Evolutionary conservation across 805 yeast species (phyloP).

Genomic region (Metschnikowia baotianmanensis): DNA sequence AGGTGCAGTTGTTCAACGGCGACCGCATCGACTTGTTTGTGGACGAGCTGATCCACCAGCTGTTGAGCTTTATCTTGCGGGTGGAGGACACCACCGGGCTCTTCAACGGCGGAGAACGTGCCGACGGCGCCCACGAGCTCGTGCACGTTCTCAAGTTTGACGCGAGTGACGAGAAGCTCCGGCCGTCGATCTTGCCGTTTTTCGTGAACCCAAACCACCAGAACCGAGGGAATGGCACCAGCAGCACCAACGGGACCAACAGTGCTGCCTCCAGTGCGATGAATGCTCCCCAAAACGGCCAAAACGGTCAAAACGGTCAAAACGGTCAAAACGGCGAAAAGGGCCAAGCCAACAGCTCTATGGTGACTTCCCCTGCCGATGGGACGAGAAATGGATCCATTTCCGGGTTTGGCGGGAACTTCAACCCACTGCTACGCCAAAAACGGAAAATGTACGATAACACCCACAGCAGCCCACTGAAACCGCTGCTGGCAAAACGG

Average conservation of each 20-base stretch:
- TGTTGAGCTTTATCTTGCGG: constrained; percentile 51
- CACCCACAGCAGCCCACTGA: constrained; percentile 18
- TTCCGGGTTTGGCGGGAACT: constrained; percentile 26
- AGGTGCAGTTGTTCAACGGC: constrained; percentile 58
- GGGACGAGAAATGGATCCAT: background rate
- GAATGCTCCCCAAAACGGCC: too few relatives aligned
- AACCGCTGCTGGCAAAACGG: constrained; percentile 23
- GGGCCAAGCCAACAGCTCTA: background rate
- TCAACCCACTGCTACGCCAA: constrained; percentile 27
- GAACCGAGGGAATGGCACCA: too few relatives aligned
- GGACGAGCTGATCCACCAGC: constrained; percentile 53
- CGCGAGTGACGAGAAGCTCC: constrained; percentile 26
- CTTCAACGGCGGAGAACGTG: constrained; percentile 47
- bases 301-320: too few relatives aligned
- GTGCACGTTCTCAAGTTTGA: constrained; percentile 29
- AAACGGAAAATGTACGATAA: constrained; percentile 27
- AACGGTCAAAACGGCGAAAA: too few relatives aligned
- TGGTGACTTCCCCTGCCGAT: background rate
- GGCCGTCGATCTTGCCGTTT: constrained; percentile 25
- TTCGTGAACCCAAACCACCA: too few relatives aligned
- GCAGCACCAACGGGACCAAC: too few relatives aligned
- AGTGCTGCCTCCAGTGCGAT: too few relatives aligned
- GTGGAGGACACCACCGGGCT: constrained; percentile 64
- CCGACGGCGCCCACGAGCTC: constrained; percentile 15
- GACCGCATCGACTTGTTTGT: constrained; percentile 66